Base-by-base conservation (phyloP, 306 rosid species). In the Senna tora region DNA sequence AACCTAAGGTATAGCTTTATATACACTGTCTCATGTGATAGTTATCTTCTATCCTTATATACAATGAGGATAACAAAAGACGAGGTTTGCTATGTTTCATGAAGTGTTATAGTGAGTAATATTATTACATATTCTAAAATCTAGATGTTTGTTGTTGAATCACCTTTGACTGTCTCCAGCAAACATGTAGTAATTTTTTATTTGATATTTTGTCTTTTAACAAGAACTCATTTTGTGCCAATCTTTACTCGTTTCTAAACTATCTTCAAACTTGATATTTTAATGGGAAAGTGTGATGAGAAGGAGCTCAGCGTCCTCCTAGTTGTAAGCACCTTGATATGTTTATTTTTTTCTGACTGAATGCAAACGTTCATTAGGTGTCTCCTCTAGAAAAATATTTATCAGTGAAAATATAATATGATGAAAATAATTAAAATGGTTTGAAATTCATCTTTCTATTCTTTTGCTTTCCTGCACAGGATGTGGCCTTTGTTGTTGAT, bases 401-500 rank as follows among this genome's bases (percentile, higher is more conserved):
- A 51, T 52, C 54, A 19, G 69, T 7, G 25, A 58, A 38, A 47
- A 68, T 65, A 22, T 43, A 25, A 36, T 46, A 6, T 21, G 19
- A 15, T 55, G 38, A 55, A 51, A 54, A 70, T 51, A 66, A 65
- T 58, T 56, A 38, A 42, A 74, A 65, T 21, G 69, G 19, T 60
- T 66, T 59, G 65, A 41, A 65, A 22, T 54, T 65, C 58, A 75
- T 43, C 57, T 28, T 57, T 72, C 59, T 63, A 19, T 79, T 57
- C 38, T 51, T 17, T 34, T 79, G 43, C 49, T 70, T 41, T 6
- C 19, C 46, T 59, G 32, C 57, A 46, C 81, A 95, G 99, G 95
- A 95, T 54, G 96, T 89, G 82, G 99, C 99, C 54, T 95, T 95
- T 83, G 93, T 90, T 53, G 73, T 95, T 76, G 99, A 95, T 86